Percentiles rank a stretch among this genome's conserved stretches.
These are phyloP conservation scores for Chaetomiaceae sp. DNA, from an alignment of 2,329 filamentous ascomycete species.

Conservation along the genomic window DNA sequence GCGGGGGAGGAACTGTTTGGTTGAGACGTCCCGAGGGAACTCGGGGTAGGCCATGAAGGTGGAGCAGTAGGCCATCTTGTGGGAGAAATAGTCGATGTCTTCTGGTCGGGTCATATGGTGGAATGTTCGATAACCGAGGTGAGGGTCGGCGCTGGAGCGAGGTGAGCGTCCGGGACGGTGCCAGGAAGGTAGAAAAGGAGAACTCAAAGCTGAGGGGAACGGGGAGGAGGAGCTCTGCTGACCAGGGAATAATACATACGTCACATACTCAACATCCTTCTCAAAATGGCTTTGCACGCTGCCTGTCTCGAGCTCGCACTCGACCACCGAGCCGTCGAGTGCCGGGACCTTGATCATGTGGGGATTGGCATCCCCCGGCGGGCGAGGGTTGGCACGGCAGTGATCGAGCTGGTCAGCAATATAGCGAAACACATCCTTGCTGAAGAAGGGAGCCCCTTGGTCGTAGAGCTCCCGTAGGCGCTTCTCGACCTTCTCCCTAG, in stretches of 20 bases:
- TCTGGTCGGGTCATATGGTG: not conserved
- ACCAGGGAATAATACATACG: too few species aligned
- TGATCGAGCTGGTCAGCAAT: not conserved
- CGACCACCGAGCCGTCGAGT: not conserved
- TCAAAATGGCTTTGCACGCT: not conserved
- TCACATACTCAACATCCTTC: not conserved
- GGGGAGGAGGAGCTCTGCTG: too few species aligned
- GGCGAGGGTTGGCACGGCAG: not conserved
- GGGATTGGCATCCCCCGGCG: not conserved
- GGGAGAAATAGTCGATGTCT: not conserved
- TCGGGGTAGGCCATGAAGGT: not conserved
- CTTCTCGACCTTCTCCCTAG: too few species aligned
- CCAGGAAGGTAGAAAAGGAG: too few species aligned
- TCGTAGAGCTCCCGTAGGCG: not conserved
- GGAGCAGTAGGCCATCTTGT: not conserved
- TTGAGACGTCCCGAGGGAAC: not conserved
- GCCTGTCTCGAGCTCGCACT: not conserved
- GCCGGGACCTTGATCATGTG: not conserved
- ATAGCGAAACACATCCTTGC: not conserved
- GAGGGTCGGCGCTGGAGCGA: not conserved
- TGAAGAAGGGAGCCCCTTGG: not conserved
- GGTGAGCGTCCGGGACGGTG: too few species aligned
- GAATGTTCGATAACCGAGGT: not conserved
- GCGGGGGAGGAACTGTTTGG: not conserved
- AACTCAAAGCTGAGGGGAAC: not conserved